phyloP scores from a whole-genome alignment of 768 basidiomycete species.

The Lentinula boryana region DNA sequence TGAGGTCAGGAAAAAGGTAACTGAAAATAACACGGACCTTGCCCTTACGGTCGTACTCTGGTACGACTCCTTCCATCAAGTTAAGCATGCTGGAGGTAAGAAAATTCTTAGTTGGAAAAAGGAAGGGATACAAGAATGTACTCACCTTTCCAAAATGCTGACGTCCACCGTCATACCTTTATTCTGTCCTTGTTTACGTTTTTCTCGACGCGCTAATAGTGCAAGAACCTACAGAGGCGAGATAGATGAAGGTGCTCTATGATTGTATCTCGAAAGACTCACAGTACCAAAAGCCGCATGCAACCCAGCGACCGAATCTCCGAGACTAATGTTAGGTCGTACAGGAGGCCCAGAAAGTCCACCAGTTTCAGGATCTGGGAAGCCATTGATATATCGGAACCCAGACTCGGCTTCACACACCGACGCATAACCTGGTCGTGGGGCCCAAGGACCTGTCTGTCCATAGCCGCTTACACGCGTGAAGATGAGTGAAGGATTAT shows the following conservation, averaged over 20 bases:
- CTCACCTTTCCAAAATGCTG: constrained; percentile 66
- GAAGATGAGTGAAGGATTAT: constrained; percentile 84
- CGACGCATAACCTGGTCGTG: constrained; percentile 65
- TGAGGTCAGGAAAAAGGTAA: neutral
- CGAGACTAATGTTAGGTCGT: constrained; percentile 66
- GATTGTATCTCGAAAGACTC: constrained; percentile 10
- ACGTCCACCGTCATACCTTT: constrained; percentile 62
- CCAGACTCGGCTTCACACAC: constrained; percentile 75
- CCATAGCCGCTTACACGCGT: constrained; percentile 81
- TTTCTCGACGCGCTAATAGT: constrained; percentile 40
- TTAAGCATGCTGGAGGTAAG: constrained; percentile 55
- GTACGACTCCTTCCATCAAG: constrained; percentile 72
- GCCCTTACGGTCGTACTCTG: constrained; percentile 68
- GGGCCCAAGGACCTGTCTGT: constrained; percentile 69
- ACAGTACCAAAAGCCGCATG: constrained; percentile 74
- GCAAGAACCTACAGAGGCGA: constrained; percentile 45
- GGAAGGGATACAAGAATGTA: neutral
- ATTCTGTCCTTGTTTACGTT: constrained; percentile 18
- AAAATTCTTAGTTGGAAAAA: neutral
- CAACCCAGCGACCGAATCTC: constrained; percentile 66
- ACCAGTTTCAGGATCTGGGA: constrained; percentile 47
- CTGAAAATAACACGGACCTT: constrained; percentile 32
- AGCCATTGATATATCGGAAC: constrained; percentile 69
- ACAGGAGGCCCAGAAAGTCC: constrained; percentile 56
- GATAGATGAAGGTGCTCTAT: neutral